Conservation (phyloP, 23 red algal genomes). For the Cyanidiococcus yangmingshanensis region DNA sequence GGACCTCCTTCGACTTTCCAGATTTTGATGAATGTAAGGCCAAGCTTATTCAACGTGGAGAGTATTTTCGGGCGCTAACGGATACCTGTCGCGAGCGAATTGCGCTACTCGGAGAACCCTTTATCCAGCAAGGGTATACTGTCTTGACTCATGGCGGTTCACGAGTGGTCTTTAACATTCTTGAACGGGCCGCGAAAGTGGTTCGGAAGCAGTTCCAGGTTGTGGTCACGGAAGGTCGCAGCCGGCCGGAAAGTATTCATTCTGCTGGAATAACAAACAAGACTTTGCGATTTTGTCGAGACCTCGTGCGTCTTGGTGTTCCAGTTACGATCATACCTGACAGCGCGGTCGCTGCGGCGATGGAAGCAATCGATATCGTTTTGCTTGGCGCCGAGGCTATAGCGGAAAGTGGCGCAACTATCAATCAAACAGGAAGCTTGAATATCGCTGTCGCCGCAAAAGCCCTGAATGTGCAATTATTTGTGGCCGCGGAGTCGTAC, state of each 20-base stretch:
- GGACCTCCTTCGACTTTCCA: slow-evolving; percentile 18
- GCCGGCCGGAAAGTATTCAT: background rate
- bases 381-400: slow-evolving; percentile 37
- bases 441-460: slow-evolving; percentile 33
- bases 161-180: slow-evolving; percentile 19
- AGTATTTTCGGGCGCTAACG: slow-evolving; percentile 11
- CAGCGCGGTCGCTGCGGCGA: slow-evolving; percentile 17
- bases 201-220: slow-evolving; percentile 24
- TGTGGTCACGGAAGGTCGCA: slow-evolving; percentile 26
- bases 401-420: slow-evolving; percentile 25
- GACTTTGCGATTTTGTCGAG: slow-evolving; percentile 16
- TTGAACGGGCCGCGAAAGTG: background rate
- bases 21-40: slow-evolving; percentile 25
- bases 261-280: background rate
- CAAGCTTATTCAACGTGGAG: slow-evolving; percentile 15
- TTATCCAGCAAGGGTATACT: slow-evolving; percentile 16
- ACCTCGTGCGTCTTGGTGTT: slow-evolving; percentile 1
- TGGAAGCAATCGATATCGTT: slow-evolving; percentile 28
- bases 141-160: slow-evolving; percentile 26
- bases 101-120: slow-evolving; percentile 18
- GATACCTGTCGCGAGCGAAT: slow-evolving; percentile 22
- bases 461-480: slow-evolving; percentile 19
- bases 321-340: slow-evolving; percentile 7
- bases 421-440: slow-evolving; percentile 33
- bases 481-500: slow-evolving; percentile 33